Conservation (phyloP, 805 yeast genomes). For the Maudiozyma serrabonitensis region DNA sequence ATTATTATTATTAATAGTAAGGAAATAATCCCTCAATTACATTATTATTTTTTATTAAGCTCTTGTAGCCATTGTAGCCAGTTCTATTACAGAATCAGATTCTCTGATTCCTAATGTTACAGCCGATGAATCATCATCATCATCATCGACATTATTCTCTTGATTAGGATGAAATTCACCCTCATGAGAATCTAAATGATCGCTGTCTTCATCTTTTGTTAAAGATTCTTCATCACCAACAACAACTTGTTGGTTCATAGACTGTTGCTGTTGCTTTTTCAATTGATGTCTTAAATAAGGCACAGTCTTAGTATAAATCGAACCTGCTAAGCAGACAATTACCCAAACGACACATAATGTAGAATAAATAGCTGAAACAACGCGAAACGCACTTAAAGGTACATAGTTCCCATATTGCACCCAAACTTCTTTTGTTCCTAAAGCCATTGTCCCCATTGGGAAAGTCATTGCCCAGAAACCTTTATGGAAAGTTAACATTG, state of each 20-base stretch:
- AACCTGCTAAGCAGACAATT: constrained; percentile 30
- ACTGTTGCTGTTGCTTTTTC: not conserved
- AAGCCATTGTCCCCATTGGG: constrained; percentile 77
- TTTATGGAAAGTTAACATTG: constrained; percentile 35
- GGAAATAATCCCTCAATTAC: no score
- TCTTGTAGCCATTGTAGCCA: constrained; percentile 1
- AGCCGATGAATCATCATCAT: not conserved
- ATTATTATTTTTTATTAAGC: not conserved
- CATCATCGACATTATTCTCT: not conserved
- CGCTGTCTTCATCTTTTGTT: not conserved
- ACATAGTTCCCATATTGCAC: constrained; percentile 31
- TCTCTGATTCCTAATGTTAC: not conserved
- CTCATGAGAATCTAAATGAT: not conserved
- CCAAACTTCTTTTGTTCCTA: constrained; percentile 47
- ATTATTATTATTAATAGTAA: not conserved
- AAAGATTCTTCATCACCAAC: not conserved
- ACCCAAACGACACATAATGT: constrained; percentile 40
- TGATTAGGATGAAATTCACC: not conserved
- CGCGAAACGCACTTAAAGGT: constrained; percentile 46
- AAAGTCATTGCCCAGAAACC: constrained; percentile 82
- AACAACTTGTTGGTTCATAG: no score
- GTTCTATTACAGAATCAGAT: not conserved
- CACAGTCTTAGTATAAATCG: constrained; percentile 1
- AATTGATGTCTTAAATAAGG: not conserved
- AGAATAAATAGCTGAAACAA: constrained; percentile 54